phyloP scores from a whole-genome alignment of 129 eudicot species.

The Pulicaria dysenterica region DNA sequence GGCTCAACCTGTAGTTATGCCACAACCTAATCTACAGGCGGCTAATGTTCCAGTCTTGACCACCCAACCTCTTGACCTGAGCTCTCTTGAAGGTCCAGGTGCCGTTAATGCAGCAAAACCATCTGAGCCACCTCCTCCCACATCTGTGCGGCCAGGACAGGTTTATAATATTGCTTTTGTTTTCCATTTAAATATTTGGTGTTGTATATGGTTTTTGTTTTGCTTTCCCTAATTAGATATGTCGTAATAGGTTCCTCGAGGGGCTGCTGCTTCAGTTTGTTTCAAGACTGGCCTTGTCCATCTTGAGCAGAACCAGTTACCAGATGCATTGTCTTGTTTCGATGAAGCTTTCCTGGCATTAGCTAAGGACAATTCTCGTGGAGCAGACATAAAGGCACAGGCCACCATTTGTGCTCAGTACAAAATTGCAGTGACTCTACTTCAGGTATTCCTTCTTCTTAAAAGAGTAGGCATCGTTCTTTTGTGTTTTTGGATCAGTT shows the following conservation, averaged over 20 bases:
- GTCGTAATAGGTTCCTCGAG: conserved; percentile 87
- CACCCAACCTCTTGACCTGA: conserved; percentile 89
- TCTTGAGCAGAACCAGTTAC: conserved; percentile 92
- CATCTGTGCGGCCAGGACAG: conserved; percentile 99
- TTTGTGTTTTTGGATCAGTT: too few relatives aligned
- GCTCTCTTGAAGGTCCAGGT: conserved; percentile 87
- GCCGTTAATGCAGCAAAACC: conserved; percentile 52
- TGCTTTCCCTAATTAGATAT: neutral
- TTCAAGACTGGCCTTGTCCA: conserved; percentile 94
- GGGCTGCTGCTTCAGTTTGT: conserved; percentile 93
- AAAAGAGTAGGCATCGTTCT: too few relatives aligned
- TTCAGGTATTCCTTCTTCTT: conserved; percentile 52
- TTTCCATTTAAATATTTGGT: neutral
- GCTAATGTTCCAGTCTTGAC: conserved; percentile 45
- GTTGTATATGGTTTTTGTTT: neutral
- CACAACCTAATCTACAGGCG: conserved; percentile 47
- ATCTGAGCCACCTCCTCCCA: conserved; percentile 77
- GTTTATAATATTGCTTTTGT: conserved; percentile 36
- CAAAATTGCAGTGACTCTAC: conserved; percentile 88
- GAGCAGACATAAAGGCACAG: conserved; percentile 88
- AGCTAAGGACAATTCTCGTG: conserved; percentile 98
- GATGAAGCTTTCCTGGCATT: conserved; percentile 98
- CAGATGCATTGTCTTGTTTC: conserved; percentile 95
- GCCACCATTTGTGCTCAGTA: conserved; percentile 99
- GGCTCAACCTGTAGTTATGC: conserved; percentile 54